Evolutionary conservation across 1,139 yeast genomes (phyloP).

Genomic region (Scheffersomyces lignicola): DNA sequence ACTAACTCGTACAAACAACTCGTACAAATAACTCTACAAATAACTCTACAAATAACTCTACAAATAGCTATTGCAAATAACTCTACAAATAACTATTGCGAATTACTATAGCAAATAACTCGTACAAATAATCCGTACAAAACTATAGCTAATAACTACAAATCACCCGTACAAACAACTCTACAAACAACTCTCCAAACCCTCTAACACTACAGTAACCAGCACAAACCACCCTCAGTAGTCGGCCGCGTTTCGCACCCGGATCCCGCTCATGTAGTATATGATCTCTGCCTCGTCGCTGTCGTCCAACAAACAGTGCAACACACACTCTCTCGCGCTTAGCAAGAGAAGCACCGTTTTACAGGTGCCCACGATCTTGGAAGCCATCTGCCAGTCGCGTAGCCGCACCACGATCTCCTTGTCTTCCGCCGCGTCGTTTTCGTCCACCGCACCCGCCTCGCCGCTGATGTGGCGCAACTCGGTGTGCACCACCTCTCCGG

Average conservation of each 20-base stretch:
- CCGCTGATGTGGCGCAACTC: conserved; percentile 9
- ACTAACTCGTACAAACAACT: too few species aligned
- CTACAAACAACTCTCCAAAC: too few species aligned
- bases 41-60: too few species aligned
- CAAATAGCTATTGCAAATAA: too few species aligned
- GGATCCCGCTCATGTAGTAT: conserved; percentile 48
- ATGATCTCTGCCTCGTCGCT: conserved; percentile 56
- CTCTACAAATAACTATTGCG: too few species aligned
- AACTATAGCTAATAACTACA: too few species aligned
- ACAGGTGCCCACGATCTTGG: conserved; percentile 54
- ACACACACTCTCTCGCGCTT: conserved; percentile 48
- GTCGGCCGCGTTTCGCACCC: conserved; percentile 8
- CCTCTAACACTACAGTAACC: too few species aligned
- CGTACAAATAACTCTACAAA: too few species aligned
- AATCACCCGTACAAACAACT: too few species aligned
- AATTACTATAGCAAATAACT: too few species aligned
- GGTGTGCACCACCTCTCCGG: not conserved
- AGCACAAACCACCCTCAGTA: too few species aligned
- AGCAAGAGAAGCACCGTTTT: conserved; percentile 52
- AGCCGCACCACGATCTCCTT: conserved; percentile 45
- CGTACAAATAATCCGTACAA: too few species aligned
- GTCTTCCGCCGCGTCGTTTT: conserved; percentile 24
- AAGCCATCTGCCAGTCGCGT: conserved; percentile 59
- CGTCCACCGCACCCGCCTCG: conserved; percentile 14
- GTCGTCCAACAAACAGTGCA: conserved; percentile 59